Conservation (phyloP, 192 early-diverging fungal genomes). For the Obelidium mucronatum region DNA sequence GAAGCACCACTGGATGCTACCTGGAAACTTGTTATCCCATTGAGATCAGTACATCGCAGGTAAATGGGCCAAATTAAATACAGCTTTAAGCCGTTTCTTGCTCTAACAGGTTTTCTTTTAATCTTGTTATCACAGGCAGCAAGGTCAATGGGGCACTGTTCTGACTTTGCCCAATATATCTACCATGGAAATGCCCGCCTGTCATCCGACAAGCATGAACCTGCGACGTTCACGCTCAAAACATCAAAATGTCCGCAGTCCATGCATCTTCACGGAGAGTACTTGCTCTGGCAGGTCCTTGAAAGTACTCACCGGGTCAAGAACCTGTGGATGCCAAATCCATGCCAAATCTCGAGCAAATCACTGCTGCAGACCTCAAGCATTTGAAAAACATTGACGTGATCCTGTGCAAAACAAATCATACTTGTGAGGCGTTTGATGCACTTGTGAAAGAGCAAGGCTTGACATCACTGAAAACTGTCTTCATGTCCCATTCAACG, state of each 20-base stretch:
- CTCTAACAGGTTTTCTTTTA: too few species aligned
- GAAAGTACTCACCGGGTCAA: neutral
- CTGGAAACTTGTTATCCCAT: slow-evolving; percentile 14
- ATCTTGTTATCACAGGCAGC: too few species aligned
- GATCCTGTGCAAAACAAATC: slow-evolving; percentile 7
- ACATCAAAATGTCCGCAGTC: slow-evolving; percentile 4
- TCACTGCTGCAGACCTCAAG: neutral
- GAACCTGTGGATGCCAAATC: too few species aligned
- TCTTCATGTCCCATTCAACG: slow-evolving; percentile 27
- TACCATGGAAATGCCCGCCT: slow-evolving; percentile 28
- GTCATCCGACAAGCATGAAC: neutral
- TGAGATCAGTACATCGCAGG: slow-evolving; percentile 22
- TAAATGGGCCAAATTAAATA: too few species aligned
- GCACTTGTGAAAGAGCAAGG: neutral
- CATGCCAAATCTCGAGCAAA: slow-evolving; percentile 32
- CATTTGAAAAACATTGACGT: neutral
- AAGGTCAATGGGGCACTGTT: slow-evolving; percentile 24
- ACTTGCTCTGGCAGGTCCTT: neutral
- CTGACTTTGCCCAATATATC: slow-evolving; percentile 29
- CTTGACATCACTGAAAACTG: neutral
- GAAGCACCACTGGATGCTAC: neutral
- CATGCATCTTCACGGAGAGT: neutral
- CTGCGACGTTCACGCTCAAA: neutral
- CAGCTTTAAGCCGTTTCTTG: too few species aligned
- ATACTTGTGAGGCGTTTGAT: neutral